phyloP scores from a whole-genome alignment of 257 asterid species.

The Solanum pimpinellifolium region DNA sequence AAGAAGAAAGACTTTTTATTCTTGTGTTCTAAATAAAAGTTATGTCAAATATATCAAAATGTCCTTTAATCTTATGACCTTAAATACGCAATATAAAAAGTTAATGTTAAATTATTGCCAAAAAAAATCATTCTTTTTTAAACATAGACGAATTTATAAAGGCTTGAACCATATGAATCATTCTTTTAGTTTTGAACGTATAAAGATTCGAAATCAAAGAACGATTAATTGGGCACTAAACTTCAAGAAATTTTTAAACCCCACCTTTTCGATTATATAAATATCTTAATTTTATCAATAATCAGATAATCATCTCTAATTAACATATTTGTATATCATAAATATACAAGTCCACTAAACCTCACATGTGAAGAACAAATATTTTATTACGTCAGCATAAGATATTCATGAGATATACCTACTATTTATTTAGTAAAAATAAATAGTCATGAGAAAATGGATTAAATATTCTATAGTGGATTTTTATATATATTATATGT shows the following conservation, averaged over 20 bases:
- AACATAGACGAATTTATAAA: no score
- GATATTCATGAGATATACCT: background rate
- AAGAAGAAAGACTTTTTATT: no score
- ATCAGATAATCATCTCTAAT: background rate
- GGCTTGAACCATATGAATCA: background rate
- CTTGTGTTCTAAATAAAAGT: no score
- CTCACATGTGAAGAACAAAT: background rate
- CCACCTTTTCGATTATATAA: background rate
- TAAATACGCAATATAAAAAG: no score
- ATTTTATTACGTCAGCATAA: background rate
- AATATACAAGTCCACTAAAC: background rate
- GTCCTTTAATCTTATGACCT: no score
- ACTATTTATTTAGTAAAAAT: background rate
- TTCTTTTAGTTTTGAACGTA: no score
- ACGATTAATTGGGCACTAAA: background rate
- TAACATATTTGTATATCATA: background rate
- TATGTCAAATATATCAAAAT: no score
- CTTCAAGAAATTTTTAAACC: no score
- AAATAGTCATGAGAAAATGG: background rate
- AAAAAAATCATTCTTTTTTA: no score
- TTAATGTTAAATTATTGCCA: no score
- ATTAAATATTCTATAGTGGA: background rate
- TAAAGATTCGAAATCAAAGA: background rate
- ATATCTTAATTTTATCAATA: background rate
- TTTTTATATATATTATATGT: background rate